Conservation (phyloP, 495 filamentous ascomycete genomes). For the Aspergillus coremiiformis region DNA sequence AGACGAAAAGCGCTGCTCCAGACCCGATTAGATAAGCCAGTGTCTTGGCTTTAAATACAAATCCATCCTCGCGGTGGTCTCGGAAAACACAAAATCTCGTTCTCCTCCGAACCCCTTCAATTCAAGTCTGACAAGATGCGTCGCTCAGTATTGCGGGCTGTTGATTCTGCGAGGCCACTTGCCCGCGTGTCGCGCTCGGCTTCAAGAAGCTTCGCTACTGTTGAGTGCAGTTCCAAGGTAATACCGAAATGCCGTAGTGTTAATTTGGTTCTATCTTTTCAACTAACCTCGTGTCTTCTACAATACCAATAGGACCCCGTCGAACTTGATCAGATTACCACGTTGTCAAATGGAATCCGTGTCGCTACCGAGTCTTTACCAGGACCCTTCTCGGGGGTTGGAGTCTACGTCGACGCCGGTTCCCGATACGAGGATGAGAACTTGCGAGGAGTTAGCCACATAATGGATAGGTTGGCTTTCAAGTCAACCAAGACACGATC, state of each 20-base stretch:
- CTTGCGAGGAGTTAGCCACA: slow-evolving; percentile 86
- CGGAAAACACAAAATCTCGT: slow-evolving; percentile 6
- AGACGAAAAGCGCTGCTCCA: too few species aligned
- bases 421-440: slow-evolving; percentile 87
- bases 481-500: slow-evolving; percentile 75
- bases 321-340: slow-evolving; percentile 82
- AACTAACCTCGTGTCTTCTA: slow-evolving; percentile 8
- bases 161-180: slow-evolving; percentile 38
- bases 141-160: slow-evolving; percentile 40
- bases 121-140: slow-evolving; percentile 25
- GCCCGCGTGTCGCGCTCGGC: slow-evolving; percentile 31
- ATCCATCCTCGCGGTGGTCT: slow-evolving; percentile 17
- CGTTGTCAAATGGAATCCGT: slow-evolving; percentile 85
- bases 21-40: slow-evolving; percentile 22
- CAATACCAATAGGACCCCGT: slow-evolving; percentile 61
- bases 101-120: not conserved
- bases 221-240: slow-evolving; percentile 36
- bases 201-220: slow-evolving; percentile 38
- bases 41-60: slow-evolving; percentile 6
- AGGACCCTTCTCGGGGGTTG: slow-evolving; percentile 89
- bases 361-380: slow-evolving; percentile 94
- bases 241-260: not conserved
- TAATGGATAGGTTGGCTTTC: slow-evolving; percentile 93
- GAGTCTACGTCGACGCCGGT: slow-evolving; percentile 94
- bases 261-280: not conserved